These are phyloP conservation scores for Trypanosoma grayi DNA, from an alignment of 208 protist genomes.

Conservation along the genomic window DNA sequence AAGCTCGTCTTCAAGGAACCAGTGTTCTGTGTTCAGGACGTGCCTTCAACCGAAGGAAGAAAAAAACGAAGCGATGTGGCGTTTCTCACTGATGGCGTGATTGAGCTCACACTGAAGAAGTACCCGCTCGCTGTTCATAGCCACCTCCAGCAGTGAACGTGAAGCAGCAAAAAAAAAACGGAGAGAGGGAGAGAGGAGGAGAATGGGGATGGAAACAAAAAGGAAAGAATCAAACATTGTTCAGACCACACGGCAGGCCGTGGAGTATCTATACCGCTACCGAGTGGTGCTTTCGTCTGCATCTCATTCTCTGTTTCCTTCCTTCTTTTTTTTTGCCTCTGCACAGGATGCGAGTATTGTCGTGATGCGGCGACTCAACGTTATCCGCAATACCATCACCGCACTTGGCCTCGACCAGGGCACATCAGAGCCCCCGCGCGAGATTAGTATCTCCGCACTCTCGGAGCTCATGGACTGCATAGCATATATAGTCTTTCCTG, in stretches of 20 bases:
- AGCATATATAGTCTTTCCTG: slow-evolving; percentile 55
- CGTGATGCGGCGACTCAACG: slow-evolving; percentile 54
- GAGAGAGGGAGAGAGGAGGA: background rate
- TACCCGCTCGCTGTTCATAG: slow-evolving; percentile 56
- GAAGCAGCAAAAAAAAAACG: too few species aligned
- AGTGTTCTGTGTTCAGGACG: slow-evolving; percentile 35
- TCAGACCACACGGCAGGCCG: too few species aligned
- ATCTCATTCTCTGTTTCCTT: background rate
- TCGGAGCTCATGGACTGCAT: slow-evolving; percentile 57
- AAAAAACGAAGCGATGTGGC: slow-evolving; percentile 18
- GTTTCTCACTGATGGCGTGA: slow-evolving; percentile 24
- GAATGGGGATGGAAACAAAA: background rate
- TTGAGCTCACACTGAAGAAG: slow-evolving; percentile 64
- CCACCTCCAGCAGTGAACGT: slow-evolving; percentile 55
- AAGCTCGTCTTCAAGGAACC: slow-evolving; percentile 54
- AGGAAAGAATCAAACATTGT: too few species aligned
- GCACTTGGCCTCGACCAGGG: slow-evolving; percentile 22
- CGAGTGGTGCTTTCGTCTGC: slow-evolving; percentile 2
- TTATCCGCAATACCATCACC: slow-evolving; percentile 41
- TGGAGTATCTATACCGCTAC: too few species aligned
- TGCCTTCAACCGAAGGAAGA: slow-evolving; percentile 4
- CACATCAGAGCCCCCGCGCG: slow-evolving; percentile 11
- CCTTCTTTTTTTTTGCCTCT: slow-evolving; percentile 1
- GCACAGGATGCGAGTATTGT: background rate
- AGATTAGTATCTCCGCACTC: slow-evolving; percentile 39